A percentile compares a stretch with the other conserved stretches of the same genome.
These are phyloP conservation scores for Tricholoma furcatifolium DNA, from an alignment of 768 basidiomycete species.

Conservation along the genomic window DNA sequence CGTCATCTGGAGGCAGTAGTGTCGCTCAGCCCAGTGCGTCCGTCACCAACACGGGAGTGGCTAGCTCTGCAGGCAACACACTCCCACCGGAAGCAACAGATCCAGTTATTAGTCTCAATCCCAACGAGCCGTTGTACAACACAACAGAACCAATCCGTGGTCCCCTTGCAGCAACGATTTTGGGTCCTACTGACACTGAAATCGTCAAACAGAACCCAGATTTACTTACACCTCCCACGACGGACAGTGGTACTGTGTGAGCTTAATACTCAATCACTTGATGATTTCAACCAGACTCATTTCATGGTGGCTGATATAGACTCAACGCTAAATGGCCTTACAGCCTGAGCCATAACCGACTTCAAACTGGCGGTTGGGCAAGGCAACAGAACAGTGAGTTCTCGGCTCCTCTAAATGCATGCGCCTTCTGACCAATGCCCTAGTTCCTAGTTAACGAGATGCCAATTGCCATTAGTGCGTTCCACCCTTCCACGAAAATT, in stretches of 20 bases:
- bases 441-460: constrained; percentile 43
- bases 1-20: too few species aligned
- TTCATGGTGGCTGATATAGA: constrained; percentile 21
- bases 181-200: constrained; percentile 40
- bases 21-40: not conserved
- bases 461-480: constrained; percentile 48
- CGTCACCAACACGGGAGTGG: too few species aligned
- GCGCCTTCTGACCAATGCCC: not conserved
- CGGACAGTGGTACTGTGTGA: constrained; percentile 43
- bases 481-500: not conserved
- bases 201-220: constrained; percentile 46
- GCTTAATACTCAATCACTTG: constrained; percentile 11
- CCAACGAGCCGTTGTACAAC: constrained; percentile 41
- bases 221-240: constrained; percentile 42
- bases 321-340: constrained; percentile 59
- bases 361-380: constrained; percentile 61
- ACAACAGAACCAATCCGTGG: constrained; percentile 35
- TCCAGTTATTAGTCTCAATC: constrained; percentile 37
- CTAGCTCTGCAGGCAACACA: constrained; percentile 19
- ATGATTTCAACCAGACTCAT: not conserved
- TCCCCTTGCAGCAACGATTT: constrained; percentile 36
- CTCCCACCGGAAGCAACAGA: constrained; percentile 39
- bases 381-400: constrained; percentile 49
- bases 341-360: constrained; percentile 51
- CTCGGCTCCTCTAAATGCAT: not conserved